Percentiles rank a stretch among this genome's conserved stretches.
Conservation (phyloP, 495 filamentous ascomycete species). For the Neurospora tetrasperma region DNA sequence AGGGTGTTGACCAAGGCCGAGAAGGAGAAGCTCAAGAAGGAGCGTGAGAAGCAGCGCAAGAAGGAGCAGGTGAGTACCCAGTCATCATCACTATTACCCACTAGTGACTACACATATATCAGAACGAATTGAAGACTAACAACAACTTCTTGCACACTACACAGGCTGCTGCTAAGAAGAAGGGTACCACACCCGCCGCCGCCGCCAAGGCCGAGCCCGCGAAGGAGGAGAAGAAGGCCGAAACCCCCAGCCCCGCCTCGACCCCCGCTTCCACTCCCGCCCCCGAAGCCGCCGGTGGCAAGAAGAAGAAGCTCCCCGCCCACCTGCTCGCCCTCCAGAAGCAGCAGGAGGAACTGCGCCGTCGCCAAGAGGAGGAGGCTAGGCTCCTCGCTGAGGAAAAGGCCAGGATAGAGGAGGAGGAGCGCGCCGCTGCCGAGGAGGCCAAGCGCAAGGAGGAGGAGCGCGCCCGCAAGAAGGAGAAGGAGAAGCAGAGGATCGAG, state of each 20-base stretch:
- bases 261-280: conserved; percentile 28
- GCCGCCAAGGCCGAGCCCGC: conserved; percentile 42
- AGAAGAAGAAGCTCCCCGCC: conserved; percentile 86
- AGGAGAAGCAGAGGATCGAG: conserved; percentile 91
- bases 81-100: background rate
- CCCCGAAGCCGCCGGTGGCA: conserved; percentile 38
- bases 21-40: conserved; percentile 93
- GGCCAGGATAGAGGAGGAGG: conserved; percentile 59
- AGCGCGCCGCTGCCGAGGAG: conserved; percentile 62
- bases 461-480: conserved; percentile 76
- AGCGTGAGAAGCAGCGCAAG: conserved; percentile 89
- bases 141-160: background rate
- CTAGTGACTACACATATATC: background rate
- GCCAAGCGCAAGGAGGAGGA: conserved; percentile 35
- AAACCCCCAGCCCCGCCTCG: conserved; percentile 16
- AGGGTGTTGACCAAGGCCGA: conserved; percentile 85
- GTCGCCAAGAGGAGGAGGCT: conserved; percentile 67
- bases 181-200: conserved; percentile 40
- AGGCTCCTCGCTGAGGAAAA: conserved; percentile 61
- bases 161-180: conserved; percentile 61
- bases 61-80: conserved; percentile 62
- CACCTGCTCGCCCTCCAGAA: conserved; percentile 75
- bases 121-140: background rate
- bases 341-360: conserved; percentile 75
- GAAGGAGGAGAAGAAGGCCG: conserved; percentile 36